Evolutionary conservation across 495 filamentous ascomycete genomes (phyloP), one percentile per base, ranked within the genome.

Genomic region (Geopyxis carbonaria): DNA sequence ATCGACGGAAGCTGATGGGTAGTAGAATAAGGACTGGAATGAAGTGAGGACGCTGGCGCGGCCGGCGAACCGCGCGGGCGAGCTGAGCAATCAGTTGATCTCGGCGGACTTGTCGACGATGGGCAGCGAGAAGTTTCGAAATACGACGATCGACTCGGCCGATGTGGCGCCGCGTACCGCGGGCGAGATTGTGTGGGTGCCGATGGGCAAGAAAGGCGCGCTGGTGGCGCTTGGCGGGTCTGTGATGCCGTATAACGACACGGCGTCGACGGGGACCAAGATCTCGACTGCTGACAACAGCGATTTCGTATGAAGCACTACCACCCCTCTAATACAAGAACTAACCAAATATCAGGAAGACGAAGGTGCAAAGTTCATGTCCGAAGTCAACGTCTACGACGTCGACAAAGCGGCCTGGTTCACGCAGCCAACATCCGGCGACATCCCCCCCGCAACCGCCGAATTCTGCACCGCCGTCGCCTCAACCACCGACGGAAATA

Each of bases 151-250:
- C 2, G 69, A 73, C 0, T 16, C 42, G 2, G 42, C 51, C 16
- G 62, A n/a, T 15, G 27, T 30, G 27, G 27, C 27, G 27, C 63
- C 67, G 2, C 66, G 78, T 8, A 72, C 72, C 11, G 68, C 65
- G 48, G 68, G 72, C 0, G 78, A 80, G 31, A 48, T 78, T 4
- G 72, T 75, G 2, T 84, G 78, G 78, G 59, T 82, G 2, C 78
- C 78, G 1, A 71, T 77, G 9, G 69, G 73, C 1, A 51, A 63
- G 4, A 60, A 69, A 21, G 78, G 78, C 21, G 66, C 72, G 14
- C 53, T 84, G 2, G 67, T 82, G 0, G 70, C 68, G 10, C 60
- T 84, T 23, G 78, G 78, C 0, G 78, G 78, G 25, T 36, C 50
- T 16, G 31, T 41, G 14, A 51, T n/a, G 73, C 78, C 5, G 53